Base-by-base conservation (phyloP, 495 filamentous ascomycete genomes). In the Rhypophila decipiens region DNA sequence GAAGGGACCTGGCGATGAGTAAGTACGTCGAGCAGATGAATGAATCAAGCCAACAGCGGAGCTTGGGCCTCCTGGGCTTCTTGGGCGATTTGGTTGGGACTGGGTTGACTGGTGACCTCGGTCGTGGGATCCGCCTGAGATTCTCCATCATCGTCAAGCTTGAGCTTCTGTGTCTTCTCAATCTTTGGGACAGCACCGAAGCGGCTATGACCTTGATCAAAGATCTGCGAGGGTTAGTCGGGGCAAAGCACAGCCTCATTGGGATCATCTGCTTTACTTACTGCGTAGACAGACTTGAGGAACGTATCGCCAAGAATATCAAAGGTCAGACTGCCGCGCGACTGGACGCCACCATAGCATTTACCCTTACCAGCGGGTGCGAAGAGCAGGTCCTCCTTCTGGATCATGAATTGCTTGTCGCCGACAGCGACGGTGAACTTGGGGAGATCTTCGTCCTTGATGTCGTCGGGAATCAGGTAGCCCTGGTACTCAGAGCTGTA, bases 221-320 rank as follows among this genome's bases (percentile, higher is more conserved):
- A 15, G 24, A 20, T 3, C 15, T 13, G 19, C 4, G n/a, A n/a
- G n/a, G n/a, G n/a, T n/a, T n/a, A n/a, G n/a, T n/a, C n/a, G n/a
- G n/a, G n/a, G n/a, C n/a, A n/a, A n/a, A n/a, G n/a, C n/a, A n/a
- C n/a, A n/a, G n/a, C n/a, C n/a, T n/a, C n/a, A 13, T 8, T 24
- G 11, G 2, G 17, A 17, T 9, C 18, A 19, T 23, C 15, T 3
- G 3, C 19, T 7, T 34, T 20, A 72, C 80, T 76, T 64, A 86
- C 82, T 46, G 81, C 82, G 61, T 88, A 89, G 41, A 87, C 69
- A n/a, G 74, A 78, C 73, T 86, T 87, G 64, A 90, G 64, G 60
- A 86, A 88, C 2, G 78, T 79, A 58, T 82, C 82, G 18, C 87
- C 87, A 17, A 88, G 67, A 42, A 91, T 85, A 60, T 91, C 85